A percentile compares a stretch with the other conserved stretches of the same genome.
phyloP scores from a whole-genome alignment of 2,329 filamentous ascomycete genomes.

The Tympanopsis confertula region DNA sequence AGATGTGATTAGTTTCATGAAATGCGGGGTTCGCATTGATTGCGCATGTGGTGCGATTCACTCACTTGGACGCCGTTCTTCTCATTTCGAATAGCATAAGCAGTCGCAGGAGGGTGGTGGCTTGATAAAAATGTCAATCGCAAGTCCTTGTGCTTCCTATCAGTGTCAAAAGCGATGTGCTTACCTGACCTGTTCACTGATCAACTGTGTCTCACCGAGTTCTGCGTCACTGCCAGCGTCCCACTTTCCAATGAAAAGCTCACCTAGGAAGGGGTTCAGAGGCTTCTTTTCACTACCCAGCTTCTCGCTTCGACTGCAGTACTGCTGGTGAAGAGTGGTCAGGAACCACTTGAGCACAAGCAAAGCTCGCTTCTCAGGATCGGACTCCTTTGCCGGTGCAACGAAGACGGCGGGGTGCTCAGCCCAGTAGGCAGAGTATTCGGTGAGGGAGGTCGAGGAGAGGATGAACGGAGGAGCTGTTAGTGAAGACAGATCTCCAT shows the following conservation, averaged over 20 bases:
- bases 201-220: conserved; percentile 69
- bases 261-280: conserved; percentile 87
- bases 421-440: conserved; percentile 75
- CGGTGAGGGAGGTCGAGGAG: conserved; percentile 64
- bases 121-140: conserved; percentile 11
- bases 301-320: conserved; percentile 62
- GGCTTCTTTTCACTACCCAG: conserved; percentile 94
- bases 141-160: no score
- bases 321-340: conserved; percentile 81
- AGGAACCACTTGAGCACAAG: conserved; percentile 95
- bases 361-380: conserved; percentile 71
- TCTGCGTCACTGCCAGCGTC: conserved; percentile 45
- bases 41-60: no score
- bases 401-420: conserved; percentile 69
- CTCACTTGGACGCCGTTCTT: conserved; percentile 54
- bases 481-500: conserved; percentile 68
- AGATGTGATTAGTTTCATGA: no score
- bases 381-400: conserved; percentile 67
- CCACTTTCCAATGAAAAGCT: conserved; percentile 90
- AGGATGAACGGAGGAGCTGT: conserved; percentile 77
- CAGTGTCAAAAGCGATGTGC: background rate
- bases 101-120: conserved; percentile 89
- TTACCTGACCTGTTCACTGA: conserved; percentile 77
- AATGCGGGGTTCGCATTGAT: no score
- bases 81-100: conserved; percentile 82